These are phyloP conservation scores for Eucalyptus viminalis DNA, from an alignment of 345 rosid species.

Conservation along the genomic window DNA sequence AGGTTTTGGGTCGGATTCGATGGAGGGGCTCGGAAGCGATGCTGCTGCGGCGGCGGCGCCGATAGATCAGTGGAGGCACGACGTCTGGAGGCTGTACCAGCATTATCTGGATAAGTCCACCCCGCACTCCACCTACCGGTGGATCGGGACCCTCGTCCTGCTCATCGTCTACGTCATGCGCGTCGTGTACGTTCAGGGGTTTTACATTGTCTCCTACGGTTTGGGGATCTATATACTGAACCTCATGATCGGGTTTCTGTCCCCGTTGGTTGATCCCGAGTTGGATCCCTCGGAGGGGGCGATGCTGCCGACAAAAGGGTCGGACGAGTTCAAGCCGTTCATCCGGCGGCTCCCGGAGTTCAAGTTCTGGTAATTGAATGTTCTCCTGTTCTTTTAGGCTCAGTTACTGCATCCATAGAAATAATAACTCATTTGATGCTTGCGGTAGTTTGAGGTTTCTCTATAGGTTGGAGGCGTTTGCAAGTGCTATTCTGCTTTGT, in stretches of 20 bases:
- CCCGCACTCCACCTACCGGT: conserved; percentile 68
- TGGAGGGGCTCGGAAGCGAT: conserved; percentile 78
- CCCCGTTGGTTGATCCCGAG: conserved; percentile 93
- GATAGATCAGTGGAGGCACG: conserved; percentile 50
- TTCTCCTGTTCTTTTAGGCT: not conserved
- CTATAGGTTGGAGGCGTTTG: not conserved
- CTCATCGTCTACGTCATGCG: conserved; percentile 47
- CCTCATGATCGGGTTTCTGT: conserved; percentile 85
- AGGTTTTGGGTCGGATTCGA: conserved; percentile 5
- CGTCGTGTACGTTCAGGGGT: conserved; percentile 71
- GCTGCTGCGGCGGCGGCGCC: conserved; percentile 45
- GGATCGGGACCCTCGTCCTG: conserved; percentile 65
- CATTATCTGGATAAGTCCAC: conserved; percentile 85
- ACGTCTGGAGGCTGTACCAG: conserved; percentile 76
- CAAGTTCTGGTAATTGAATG: conserved; percentile 70
- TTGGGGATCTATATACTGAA: conserved; percentile 87
- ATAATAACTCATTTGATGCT: not conserved
- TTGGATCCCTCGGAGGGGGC: conserved; percentile 70
- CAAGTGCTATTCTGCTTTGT: not conserved
- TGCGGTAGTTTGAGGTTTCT: not conserved
- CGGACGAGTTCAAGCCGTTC: conserved; percentile 96
- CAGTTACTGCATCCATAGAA: not conserved
- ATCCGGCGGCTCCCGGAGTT: conserved; percentile 95
- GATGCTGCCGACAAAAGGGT: conserved; percentile 77
- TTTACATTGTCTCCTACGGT: conserved; percentile 80